phyloP scores from a whole-genome alignment of 306 rosid species.

The Sicyos edulis region DNA sequence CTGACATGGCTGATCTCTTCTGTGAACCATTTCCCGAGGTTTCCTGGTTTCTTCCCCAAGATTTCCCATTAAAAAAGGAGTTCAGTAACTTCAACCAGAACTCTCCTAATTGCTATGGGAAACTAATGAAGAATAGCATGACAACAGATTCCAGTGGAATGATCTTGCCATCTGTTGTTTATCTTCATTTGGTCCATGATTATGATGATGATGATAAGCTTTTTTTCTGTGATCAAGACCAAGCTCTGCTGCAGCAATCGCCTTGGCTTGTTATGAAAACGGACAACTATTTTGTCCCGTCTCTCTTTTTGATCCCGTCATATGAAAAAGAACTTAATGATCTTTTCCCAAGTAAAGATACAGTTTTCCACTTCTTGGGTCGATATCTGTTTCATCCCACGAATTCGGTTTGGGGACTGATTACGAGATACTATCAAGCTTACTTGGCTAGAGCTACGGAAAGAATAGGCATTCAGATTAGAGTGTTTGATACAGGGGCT shows the following conservation, averaged over 20 bases:
- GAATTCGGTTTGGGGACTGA: constrained; percentile 65
- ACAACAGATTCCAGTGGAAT: constrained; percentile 18
- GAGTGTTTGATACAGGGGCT: constrained; percentile 53
- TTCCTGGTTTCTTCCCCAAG: constrained; percentile 59
- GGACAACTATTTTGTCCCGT: constrained; percentile 64
- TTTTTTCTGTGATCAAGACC: constrained; percentile 73
- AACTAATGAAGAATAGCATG: constrained; percentile 39
- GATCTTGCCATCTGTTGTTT: constrained; percentile 35
- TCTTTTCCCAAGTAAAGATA: constrained; percentile 60
- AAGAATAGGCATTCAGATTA: constrained; percentile 63
- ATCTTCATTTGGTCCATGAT: constrained; percentile 71
- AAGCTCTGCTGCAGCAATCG: constrained; percentile 37
- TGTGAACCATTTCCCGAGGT: constrained; percentile 66
- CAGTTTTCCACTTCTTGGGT: constrained; percentile 70
- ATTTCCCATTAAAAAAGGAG: constrained; percentile 45
- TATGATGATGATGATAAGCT: constrained; percentile 68
- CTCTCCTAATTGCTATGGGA: constrained; percentile 52
- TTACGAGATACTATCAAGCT: constrained; percentile 56
- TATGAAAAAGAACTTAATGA: constrained; percentile 49
- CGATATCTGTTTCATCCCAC: constrained; percentile 67
- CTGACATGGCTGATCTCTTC: constrained; percentile 59
- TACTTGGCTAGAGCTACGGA: constrained; percentile 52
- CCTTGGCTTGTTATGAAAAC: constrained; percentile 65
- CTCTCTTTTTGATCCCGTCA: constrained; percentile 61
- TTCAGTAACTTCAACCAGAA: constrained; percentile 38